These are phyloP conservation scores for Candida tallmaniae DNA, from an alignment of 805 yeast species.

Conservation along the genomic window DNA sequence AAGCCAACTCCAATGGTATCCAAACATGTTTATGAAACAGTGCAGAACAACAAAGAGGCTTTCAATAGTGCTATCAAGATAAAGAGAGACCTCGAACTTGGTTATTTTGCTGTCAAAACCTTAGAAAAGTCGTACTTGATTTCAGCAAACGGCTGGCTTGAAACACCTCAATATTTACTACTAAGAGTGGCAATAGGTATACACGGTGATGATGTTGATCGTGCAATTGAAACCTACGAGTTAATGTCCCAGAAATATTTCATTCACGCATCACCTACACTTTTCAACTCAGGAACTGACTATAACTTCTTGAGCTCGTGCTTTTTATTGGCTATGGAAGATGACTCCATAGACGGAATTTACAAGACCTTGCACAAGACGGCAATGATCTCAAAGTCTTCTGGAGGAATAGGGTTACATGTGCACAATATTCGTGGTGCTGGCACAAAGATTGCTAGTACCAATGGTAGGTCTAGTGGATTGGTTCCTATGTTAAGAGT, in stretches of 20 bases:
- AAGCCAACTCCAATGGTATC: constrained; percentile 48
- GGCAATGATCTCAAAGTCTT: constrained; percentile 87
- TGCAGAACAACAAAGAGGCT: constrained; percentile 57
- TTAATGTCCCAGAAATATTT: constrained; percentile 83
- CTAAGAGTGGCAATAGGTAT: constrained; percentile 92
- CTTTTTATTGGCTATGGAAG: constrained; percentile 85
- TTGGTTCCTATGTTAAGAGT: constrained; percentile 95
- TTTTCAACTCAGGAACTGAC: constrained; percentile 90
- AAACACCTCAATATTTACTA: constrained; percentile 87
- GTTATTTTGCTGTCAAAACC: constrained; percentile 91
- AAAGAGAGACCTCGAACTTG: constrained; percentile 72
- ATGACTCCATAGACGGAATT: constrained; percentile 93
- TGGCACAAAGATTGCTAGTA: constrained; percentile 86
- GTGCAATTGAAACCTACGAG: constrained; percentile 76
- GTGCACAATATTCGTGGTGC: constrained; percentile 80
- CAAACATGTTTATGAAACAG: constrained; percentile 57
- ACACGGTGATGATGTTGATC: constrained; percentile 63
- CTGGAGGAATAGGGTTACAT: constrained; percentile 95
- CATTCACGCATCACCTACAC: constrained; percentile 93
- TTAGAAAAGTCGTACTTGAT: constrained; percentile 81
- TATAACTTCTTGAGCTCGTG: constrained; percentile 86
- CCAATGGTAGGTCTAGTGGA: constrained; percentile 91
- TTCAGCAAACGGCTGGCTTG: constrained; percentile 52
- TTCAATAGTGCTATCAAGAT: constrained; percentile 62
- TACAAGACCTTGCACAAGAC: constrained; percentile 83